Percentiles rank a stretch among this genome's conserved stretches.
Conservation (phyloP, 1,139 yeast genomes). For the Yamadazyma atmosphaerica region DNA sequence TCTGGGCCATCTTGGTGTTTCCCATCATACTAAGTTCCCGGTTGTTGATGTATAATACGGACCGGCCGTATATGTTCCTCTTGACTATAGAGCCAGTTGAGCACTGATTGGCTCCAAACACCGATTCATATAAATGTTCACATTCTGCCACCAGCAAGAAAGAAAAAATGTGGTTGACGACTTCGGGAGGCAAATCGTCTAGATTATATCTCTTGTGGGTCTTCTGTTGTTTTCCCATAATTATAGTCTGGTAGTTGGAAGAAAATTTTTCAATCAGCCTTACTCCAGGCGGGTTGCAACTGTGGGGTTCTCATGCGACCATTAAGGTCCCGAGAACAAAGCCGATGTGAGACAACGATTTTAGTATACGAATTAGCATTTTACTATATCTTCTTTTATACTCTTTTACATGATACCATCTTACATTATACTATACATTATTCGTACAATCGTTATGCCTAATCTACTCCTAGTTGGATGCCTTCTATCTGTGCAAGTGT, state of each 20-base stretch:
- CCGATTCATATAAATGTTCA: constrained; percentile 8
- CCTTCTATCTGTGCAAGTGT: not conserved
- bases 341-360: not conserved
- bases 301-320: no score
- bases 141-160: constrained; percentile 16
- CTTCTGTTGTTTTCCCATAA: constrained; percentile 1
- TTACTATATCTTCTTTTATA: not conserved
- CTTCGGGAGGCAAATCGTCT: constrained; percentile 15
- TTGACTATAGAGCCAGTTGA: constrained; percentile 2
- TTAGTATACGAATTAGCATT: no score
- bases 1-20: constrained; percentile 6
- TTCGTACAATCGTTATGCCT: no score
- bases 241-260: not conserved
- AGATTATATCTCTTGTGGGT: constrained; percentile 3
- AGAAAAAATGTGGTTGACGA: constrained; percentile 14
- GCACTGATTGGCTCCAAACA: not conserved
- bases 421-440: no score
- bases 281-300: not conserved
- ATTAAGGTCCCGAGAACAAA: no score
- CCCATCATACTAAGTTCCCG: constrained; percentile 3
- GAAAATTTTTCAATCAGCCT: not conserved
- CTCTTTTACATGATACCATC: no score
- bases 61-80: constrained; percentile 15
- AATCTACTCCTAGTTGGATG: no score
- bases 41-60: constrained; percentile 12